Evolutionary conservation across 2,329 filamentous ascomycete species (phyloP), one percentile per base, ranked within the genome.

Genomic region (Neospermospora avenae): DNA sequence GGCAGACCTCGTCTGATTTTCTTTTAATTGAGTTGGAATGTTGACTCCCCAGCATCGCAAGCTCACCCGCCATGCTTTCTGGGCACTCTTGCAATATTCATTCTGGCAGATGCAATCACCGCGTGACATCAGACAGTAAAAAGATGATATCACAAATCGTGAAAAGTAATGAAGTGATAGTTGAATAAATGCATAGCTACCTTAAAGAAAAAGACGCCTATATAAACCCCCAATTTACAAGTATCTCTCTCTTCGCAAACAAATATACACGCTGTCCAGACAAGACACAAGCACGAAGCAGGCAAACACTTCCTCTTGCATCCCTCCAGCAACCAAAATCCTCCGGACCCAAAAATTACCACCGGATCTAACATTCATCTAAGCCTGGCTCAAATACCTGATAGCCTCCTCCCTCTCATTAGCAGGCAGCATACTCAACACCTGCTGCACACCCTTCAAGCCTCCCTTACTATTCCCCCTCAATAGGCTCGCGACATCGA

Each of bases 361-460:
- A 25, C 31, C 35, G 14, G 25, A 28, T 6, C 18, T 39, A 4
- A 18, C 41, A 3, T 3, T 41, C 53, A 42, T 63, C 44, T 41
- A 59, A 20, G 65, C 39, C 34, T 63, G 63, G 49, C 65, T 65
- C 67, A 74, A 69, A 57, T 69, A 73, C 45, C 65, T 72, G 54
- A 74, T 58, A 1, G 72, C 72, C 58, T 70, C 71, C 76, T 97
- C 92, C 74, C 91, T 89, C 81, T 99, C 93, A 66, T 85, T 86
- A 54, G 93, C 88, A 18, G 93, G 91, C 79, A 99, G 84, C 74
- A 93, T 92, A 70, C 88, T 86, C 68, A 98, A 77, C 65, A 96
- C 84, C 68, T 93, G 88, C 70, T 91, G 87, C 22, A 99, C 86
- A 70, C 95, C 93, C 81, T 89, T 93, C 73, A 96, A 84, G 46